A percentile compares a stretch with the other conserved stretches of the same genome.
These are phyloP conservation scores for Hypoxylon sp. DNA, from an alignment of 2,329 filamentous ascomycete species.

Conservation along the genomic window DNA sequence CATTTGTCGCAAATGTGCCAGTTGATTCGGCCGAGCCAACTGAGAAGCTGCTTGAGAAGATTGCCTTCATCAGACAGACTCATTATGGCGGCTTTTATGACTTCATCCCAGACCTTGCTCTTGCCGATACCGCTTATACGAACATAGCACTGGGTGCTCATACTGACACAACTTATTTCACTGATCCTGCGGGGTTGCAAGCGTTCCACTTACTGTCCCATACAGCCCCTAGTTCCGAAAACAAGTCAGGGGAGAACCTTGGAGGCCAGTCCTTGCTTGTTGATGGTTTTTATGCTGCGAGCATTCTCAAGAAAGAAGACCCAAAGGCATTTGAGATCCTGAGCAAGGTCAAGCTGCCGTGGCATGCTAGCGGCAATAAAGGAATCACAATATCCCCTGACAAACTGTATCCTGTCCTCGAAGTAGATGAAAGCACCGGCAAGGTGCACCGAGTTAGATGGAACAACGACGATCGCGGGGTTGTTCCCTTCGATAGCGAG, in stretches of 20 bases:
- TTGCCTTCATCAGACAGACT: conserved; percentile 87
- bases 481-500: conserved; percentile 64
- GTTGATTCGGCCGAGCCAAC: conserved; percentile 72
- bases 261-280: conserved; percentile 86
- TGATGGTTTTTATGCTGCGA: conserved; percentile 82
- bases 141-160: conserved; percentile 83
- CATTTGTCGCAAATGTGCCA: conserved; percentile 77
- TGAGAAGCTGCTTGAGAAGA: conserved; percentile 76
- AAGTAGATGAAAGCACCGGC: conserved; percentile 55
- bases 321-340: conserved; percentile 67
- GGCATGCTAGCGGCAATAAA: conserved; percentile 89
- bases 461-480: conserved; percentile 91
- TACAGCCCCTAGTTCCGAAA: conserved; percentile 42
- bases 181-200: conserved; percentile 88
- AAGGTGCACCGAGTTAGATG: conserved; percentile 74
- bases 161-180: conserved; percentile 97
- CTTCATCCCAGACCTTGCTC: conserved; percentile 87
- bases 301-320: conserved; percentile 63
- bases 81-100: conserved; percentile 87
- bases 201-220: conserved; percentile 92
- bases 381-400: conserved; percentile 82
- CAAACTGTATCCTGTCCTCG: conserved; percentile 75
- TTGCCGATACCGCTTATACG: conserved; percentile 92
- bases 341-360: conserved; percentile 66
- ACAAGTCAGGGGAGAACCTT: conserved; percentile 37